Evolutionary conservation across 768 basidiomycete genomes (phyloP).

Genomic region (Amanita exitialis): DNA sequence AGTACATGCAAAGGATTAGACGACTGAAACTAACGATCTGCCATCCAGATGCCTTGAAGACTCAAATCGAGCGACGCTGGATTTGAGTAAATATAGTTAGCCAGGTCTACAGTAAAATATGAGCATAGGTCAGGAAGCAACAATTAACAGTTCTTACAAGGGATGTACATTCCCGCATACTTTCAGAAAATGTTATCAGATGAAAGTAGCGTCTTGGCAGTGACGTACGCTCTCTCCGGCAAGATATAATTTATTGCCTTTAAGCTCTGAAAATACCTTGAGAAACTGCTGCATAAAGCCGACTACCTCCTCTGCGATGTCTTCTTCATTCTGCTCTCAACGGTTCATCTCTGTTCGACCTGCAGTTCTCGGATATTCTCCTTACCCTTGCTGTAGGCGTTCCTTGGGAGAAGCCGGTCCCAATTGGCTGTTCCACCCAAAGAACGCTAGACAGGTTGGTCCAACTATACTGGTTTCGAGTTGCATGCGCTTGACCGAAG

Average conservation of each 20-base stretch:
- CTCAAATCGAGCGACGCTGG: slow-evolving; percentile 40
- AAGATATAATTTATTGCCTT: slow-evolving; percentile 61
- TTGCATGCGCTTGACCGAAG: slow-evolving; percentile 52
- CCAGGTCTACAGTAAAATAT: slow-evolving; percentile 42
- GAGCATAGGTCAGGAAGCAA: background rate
- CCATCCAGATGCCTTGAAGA: slow-evolving; percentile 64
- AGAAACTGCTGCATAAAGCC: slow-evolving; percentile 72
- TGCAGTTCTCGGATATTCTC: slow-evolving; percentile 14
- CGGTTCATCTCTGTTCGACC: background rate
- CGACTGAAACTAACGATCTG: slow-evolving; percentile 42
- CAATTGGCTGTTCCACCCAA: slow-evolving; percentile 76
- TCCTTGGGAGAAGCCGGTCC: slow-evolving; percentile 71
- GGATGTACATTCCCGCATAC: slow-evolving; percentile 59
- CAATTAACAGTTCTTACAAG: slow-evolving; percentile 32
- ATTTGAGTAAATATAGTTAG: slow-evolving; percentile 61
- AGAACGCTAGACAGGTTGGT: slow-evolving; percentile 69
- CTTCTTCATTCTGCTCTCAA: slow-evolving; percentile 33
- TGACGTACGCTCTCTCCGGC: slow-evolving; percentile 64
- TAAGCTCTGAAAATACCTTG: slow-evolving; percentile 62
- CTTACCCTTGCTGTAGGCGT: slow-evolving; percentile 49
- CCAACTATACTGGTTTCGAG: slow-evolving; percentile 61
- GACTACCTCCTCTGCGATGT: slow-evolving; percentile 36
- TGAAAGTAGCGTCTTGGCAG: background rate
- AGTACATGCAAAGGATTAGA: background rate
- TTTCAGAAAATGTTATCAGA: slow-evolving; percentile 15